Base-by-base conservation (phyloP, 768 basidiomycete genomes). In the Xerocomus spinulosus region DNA sequence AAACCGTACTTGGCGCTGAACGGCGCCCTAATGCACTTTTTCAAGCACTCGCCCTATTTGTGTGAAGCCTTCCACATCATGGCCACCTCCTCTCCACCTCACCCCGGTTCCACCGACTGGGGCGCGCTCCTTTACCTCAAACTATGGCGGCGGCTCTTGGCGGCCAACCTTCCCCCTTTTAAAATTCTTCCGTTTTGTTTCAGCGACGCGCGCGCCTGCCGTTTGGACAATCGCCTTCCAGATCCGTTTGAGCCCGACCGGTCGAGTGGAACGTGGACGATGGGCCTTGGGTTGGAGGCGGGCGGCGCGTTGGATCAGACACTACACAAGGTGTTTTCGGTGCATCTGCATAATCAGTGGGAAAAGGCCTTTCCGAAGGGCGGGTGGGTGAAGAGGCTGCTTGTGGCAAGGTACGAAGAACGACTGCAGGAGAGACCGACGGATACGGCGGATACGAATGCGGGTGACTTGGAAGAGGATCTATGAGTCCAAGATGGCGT, bases 261-360 rank as follows among this genome's bases (percentile, higher is more conserved):
- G 38, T 53, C 67, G 17, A 69, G 73, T 41, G 81, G 80, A 9
- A 73, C 66, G 53, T 92, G 90, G 86, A 85, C 78, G 25, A 80
- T 79, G 61, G 83, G 84, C 2, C 60, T 82, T 50, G 79, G 75
- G 0, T 61, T 80, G 48, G 79, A 78, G 53, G 77, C 74, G 53
- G 85, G 78, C 13, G 87, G 82, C 5, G 77, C 75, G 5, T 64
- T 86, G 55, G 85, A 87, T 61, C 56, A 71, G 52, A 77, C 74
- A 48, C 68, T 94, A 24, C 55, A 67, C 50, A 83, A 87, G 50
- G 77, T 95, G 12, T 99, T 95, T 70, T 79, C 83, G 0, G 78
- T 98, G 29, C 95, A 97, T 69, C 62, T 98, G 58, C 95, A 98
- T 66, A 96, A 97, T 67, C 92, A 92, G 67, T 98, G 95, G 94